Conservation (phyloP, 1,139 yeast genomes). For the Blastobotrys indianensis region DNA sequence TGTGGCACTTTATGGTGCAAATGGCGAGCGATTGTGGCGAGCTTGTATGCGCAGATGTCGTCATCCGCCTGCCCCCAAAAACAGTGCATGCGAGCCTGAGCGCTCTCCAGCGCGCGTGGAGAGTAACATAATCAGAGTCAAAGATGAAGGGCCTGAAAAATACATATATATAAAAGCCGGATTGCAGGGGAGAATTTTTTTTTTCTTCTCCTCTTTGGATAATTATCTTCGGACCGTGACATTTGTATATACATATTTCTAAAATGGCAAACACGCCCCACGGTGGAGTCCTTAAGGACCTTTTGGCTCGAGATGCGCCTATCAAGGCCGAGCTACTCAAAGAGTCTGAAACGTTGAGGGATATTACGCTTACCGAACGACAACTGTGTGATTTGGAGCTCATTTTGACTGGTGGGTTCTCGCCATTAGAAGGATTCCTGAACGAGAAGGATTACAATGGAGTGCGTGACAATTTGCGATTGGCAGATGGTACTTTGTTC, state of each 20-base stretch:
- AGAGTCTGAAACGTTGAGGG: conserved; percentile 52
- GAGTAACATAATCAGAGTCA: neutral
- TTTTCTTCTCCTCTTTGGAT: too few species aligned
- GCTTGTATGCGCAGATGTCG: conserved; percentile 9
- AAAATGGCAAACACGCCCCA: conserved; percentile 73
- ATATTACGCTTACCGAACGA: conserved; percentile 67
- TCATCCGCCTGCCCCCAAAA: conserved; percentile 3
- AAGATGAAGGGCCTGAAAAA: neutral
- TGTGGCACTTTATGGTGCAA: neutral
- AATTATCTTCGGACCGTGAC: too few species aligned
- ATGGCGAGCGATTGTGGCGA: conserved; percentile 6
- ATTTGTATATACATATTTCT: neutral
- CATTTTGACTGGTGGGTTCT: conserved; percentile 89
- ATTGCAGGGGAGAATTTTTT: neutral
- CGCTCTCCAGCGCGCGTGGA: too few species aligned
- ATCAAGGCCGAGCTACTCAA: conserved; percentile 49
- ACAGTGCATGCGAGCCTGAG: neutral
- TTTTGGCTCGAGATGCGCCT: conserved; percentile 71
- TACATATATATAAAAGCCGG: neutral
- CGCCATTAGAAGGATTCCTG: conserved; percentile 85
- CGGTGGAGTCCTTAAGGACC: conserved; percentile 85
- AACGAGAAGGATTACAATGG: conserved; percentile 72
- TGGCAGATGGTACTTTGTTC: conserved; percentile 77
- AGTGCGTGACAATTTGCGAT: conserved; percentile 73
- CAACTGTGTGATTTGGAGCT: conserved; percentile 92